Conservation (phyloP, 2,329 filamentous ascomycete genomes). For the Stromatinia cepivora region DNA sequence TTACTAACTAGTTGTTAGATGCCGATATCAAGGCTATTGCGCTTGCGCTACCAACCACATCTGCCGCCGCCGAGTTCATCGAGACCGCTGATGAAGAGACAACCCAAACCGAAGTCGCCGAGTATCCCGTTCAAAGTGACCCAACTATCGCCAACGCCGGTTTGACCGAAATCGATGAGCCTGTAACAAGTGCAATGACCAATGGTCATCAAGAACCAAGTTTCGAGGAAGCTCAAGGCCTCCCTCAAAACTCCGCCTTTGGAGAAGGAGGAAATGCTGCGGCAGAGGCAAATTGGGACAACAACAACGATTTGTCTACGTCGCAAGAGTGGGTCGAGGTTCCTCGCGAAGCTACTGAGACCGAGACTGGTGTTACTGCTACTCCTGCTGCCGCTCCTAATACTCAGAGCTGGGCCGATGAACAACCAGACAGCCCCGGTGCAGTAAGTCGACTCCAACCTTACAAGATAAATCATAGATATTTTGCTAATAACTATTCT, state of each 20-base stretch:
- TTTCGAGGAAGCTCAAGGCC: conserved; percentile 40
- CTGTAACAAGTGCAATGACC: conserved; percentile 43
- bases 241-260: conserved; percentile 53
- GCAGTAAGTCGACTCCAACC: conserved; percentile 45
- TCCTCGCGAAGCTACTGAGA: conserved; percentile 71
- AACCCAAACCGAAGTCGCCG: conserved; percentile 37
- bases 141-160: conserved; percentile 67
- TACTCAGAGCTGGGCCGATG: conserved; percentile 79
- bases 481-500: not conserved
- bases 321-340: conserved; percentile 55
- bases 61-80: conserved; percentile 39
- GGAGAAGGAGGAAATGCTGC: conserved; percentile 58
- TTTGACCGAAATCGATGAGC: conserved; percentile 64
- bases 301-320: conserved; percentile 39
- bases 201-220: conserved; percentile 49
- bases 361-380: conserved; percentile 63
- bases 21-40: conserved; percentile 58
- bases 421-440: conserved; percentile 58
- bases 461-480: not conserved
- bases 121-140: conserved; percentile 53
- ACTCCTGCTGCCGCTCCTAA: conserved; percentile 56
- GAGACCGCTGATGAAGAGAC: conserved; percentile 41
- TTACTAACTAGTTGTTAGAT: conserved; percentile 45
- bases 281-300: conserved; percentile 67
- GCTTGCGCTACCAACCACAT: conserved; percentile 53